These are phyloP conservation scores for Magnusiomyces suaveolens DNA, from an alignment of 1,139 yeast genomes.

Conservation along the genomic window DNA sequence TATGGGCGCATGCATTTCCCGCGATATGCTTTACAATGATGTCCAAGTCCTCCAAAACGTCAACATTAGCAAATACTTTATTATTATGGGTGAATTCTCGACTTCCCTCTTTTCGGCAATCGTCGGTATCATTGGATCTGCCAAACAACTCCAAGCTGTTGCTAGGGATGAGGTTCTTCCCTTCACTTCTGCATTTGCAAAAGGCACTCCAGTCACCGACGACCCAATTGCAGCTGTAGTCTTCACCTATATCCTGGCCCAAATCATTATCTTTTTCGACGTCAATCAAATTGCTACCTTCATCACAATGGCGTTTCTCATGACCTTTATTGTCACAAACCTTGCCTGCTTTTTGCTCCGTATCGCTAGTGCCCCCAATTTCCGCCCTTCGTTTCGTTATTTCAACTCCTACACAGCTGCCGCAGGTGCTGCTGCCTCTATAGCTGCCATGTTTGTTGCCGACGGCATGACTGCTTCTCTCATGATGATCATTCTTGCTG, in stretches of 20 bases:
- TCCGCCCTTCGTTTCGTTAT: conserved; percentile 85
- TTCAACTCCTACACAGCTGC: conserved; percentile 78
- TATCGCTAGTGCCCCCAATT: conserved; percentile 90
- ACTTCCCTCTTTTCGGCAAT: conserved; percentile 86
- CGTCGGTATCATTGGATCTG: conserved; percentile 93
- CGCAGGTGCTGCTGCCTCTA: conserved; percentile 57
- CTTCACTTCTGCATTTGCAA: conserved; percentile 52
- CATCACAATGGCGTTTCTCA: conserved; percentile 91
- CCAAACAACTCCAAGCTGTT: conserved; percentile 79
- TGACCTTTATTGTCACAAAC: conserved; percentile 91
- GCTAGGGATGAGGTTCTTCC: conserved; percentile 82
- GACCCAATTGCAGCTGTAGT: conserved; percentile 57
- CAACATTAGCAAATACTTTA: conserved; percentile 56
- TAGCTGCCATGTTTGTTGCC: conserved; percentile 84
- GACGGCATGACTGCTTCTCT: conserved; percentile 82
- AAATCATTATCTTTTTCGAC: conserved; percentile 74
- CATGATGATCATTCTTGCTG: conserved; percentile 54
- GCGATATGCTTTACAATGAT: conserved; percentile 64
- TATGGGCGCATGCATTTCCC: conserved; percentile 69
- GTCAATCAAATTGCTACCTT: conserved; percentile 90
- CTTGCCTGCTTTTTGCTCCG: conserved; percentile 82
- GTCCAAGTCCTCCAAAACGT: conserved; percentile 78
- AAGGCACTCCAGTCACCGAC: conserved; percentile 34
- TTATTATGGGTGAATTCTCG: conserved; percentile 80
- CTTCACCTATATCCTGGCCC: conserved; percentile 74